Conservation (phyloP, 768 basidiomycete genomes). For the Rhizopogon vesiculosus region DNA sequence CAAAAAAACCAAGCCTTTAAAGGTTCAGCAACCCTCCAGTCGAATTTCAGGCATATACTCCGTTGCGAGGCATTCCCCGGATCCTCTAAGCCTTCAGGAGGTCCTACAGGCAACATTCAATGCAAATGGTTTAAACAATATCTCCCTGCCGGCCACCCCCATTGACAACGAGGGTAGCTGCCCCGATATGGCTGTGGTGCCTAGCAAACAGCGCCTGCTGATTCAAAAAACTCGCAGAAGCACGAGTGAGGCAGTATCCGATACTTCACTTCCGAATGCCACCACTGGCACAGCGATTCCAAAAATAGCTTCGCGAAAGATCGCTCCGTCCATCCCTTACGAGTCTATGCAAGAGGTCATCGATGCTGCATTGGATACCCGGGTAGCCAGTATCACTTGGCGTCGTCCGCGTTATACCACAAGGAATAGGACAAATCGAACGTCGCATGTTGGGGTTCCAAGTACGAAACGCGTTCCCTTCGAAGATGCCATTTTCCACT, state of each 20-base stretch:
- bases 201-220: neutral
- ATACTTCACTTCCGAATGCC: neutral
- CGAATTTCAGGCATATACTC: neutral
- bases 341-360: neutral
- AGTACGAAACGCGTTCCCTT: neutral
- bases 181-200: neutral
- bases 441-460: neutral
- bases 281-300: neutral
- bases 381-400: neutral
- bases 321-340: neutral
- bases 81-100: neutral
- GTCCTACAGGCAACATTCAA: neutral
- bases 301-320: neutral
- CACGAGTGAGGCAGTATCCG: neutral
- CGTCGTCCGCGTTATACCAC: neutral
- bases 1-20: neutral
- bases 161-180: neutral
- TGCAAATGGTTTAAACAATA: neutral
- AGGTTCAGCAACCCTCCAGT: too few species aligned
- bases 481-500: neutral
- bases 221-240: neutral
- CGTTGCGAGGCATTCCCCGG: neutral
- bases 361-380: slow-evolving; percentile 3
- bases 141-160: neutral
- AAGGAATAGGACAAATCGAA: neutral